phyloP scores from a whole-genome alignment of 441 rosid species.

The Omphalea diandra region DNA sequence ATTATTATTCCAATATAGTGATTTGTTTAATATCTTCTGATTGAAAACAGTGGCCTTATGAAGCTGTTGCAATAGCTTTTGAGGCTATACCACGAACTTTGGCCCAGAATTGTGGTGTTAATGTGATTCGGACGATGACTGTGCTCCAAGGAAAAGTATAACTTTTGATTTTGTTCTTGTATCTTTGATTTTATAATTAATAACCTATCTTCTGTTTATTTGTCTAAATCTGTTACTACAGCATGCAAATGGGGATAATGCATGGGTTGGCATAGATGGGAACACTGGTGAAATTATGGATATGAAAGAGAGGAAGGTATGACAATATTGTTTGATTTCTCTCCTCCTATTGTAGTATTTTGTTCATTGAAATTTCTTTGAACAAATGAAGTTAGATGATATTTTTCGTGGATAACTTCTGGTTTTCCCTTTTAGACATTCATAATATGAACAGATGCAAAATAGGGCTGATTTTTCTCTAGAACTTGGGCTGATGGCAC shows the following conservation, averaged over 20 bases:
- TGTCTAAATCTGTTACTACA: slow-evolving; percentile 18
- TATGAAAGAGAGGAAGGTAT: slow-evolving; percentile 85
- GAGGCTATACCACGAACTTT: slow-evolving; percentile 91
- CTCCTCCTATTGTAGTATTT: neutral
- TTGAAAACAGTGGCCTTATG: slow-evolving; percentile 85
- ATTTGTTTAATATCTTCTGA: no score
- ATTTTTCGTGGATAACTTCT: neutral
- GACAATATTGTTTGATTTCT: neutral
- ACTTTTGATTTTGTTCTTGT: neutral
- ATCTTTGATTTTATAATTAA: neutral
- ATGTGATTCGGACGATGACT: slow-evolving; percentile 92
- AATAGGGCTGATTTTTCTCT: no score
- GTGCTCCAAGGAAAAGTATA: slow-evolving; percentile 83
- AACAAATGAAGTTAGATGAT: neutral
- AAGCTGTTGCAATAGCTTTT: slow-evolving; percentile 93
- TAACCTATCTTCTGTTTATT: slow-evolving; percentile 1
- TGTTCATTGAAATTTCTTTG: slow-evolving; percentile 4
- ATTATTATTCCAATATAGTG: neutral
- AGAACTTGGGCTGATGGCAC: slow-evolving; percentile 1
- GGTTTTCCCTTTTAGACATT: neutral
- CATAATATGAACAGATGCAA: neutral
- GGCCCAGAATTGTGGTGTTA: slow-evolving; percentile 95
- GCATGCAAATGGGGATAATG: slow-evolving; percentile 96
- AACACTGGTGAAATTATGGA: slow-evolving; percentile 84
- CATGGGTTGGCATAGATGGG: slow-evolving; percentile 92